Percentiles rank a stretch among this genome's conserved stretches.
These are phyloP conservation scores for Leccinellum rugosiceps DNA, from an alignment of 768 basidiomycete species.

Conservation along the genomic window DNA sequence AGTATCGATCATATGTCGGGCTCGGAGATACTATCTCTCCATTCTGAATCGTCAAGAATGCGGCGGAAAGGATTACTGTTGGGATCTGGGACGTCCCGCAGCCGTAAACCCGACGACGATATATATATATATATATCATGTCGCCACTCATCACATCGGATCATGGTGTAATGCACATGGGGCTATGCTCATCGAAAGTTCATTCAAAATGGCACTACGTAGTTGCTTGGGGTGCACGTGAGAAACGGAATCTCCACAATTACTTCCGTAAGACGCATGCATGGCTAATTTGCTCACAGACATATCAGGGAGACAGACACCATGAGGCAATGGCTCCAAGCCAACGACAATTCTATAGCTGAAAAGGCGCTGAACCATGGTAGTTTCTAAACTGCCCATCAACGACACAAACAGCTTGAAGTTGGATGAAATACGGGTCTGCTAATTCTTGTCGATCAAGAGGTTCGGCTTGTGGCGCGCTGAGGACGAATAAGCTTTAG, in stretches of 20 bases:
- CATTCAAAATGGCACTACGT: background rate
- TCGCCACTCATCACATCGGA: background rate
- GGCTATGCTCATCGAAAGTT: background rate
- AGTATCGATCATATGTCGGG: background rate
- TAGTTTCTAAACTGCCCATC: background rate
- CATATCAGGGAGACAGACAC: no score
- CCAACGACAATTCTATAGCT: background rate
- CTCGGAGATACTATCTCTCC: background rate
- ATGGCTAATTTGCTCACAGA: no score
- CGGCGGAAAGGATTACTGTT: background rate
- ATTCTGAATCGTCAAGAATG: background rate
- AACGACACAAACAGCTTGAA: no score
- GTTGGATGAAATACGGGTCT: no score
- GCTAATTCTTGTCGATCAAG: no score
- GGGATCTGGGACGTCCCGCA: background rate
- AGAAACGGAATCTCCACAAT: background rate
- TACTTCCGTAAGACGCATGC: background rate
- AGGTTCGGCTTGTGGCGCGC: no score
- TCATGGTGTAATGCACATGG: background rate
- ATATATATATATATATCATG: no score
- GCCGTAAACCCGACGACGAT: background rate
- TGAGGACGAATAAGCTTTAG: no score
- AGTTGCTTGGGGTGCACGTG: background rate
- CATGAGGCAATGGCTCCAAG: background rate
- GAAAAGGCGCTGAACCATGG: background rate